Base-by-base conservation (phyloP, 2,329 filamentous ascomycete genomes). In the Tolypocladium paradoxum region DNA sequence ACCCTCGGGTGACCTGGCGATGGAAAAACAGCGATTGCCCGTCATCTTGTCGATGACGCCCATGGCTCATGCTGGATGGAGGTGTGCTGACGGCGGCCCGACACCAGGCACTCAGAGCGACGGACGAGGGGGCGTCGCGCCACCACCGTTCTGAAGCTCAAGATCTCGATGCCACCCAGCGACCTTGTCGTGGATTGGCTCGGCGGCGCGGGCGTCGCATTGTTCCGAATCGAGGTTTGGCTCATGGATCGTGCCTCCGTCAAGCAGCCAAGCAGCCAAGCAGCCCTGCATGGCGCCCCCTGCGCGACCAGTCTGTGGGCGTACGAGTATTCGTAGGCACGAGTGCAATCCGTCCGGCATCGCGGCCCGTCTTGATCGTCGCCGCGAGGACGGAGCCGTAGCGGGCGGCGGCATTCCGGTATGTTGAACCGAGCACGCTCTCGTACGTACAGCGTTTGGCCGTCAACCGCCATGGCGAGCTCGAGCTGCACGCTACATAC, bases 221-320 rank as follows among this genome's bases (percentile, higher is more conserved):
- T 53, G n/a, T n/a, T 52, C 54, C 54, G 49, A 62, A 67, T 66
- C 64, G 64, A 60, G 54, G 37, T 65, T 64, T 63, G 60, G 64
- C 61, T 58, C 56, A 58, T 54, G 57, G 56, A 67, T 66, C 64
- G 49, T 38, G 16, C 18, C 27, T 27, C 43, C 43, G 63, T 56
- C 55, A 2, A 49, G 34, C 14, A 12, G n/a, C n/a, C 31, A 5
- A 24, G 43, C 43, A 8, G 22, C 43, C 14, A 16, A 11, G 6
- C 43, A 27, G 43, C 16, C 43, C 6, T 45, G 8, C 6, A 18
- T 11, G 43, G 43, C 18, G 43, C 7, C 27, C 43, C 43, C 43
- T 47, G 43, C 43, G 29, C 43, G 29, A 35, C 34, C 3, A n/a
- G n/a, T 4, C 36, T 38, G 38, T 20, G 24, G 38, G 20, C 22